A percentile compares a stretch with the other conserved stretches of the same genome.
Conservation (phyloP, 331 rosid genomes). For the Spiraea crenata region DNA sequence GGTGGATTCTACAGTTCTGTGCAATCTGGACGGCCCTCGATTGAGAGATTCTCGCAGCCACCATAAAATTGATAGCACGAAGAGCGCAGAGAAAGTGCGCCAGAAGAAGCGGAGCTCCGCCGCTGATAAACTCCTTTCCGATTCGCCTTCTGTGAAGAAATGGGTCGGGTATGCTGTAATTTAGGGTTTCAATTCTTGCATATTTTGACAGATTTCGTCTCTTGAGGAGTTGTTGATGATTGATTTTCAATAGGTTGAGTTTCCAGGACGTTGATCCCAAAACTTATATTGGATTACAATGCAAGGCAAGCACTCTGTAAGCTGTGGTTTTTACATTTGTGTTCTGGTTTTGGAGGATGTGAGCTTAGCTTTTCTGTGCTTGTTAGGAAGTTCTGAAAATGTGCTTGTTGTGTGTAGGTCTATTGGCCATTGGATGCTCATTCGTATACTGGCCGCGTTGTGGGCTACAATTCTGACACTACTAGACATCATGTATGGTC, state of each 20-base stretch:
- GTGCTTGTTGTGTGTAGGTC: conserved; percentile 56
- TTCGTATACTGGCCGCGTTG: conserved; percentile 68
- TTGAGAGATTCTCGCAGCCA: conserved; percentile 64
- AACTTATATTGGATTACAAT: conserved; percentile 70
- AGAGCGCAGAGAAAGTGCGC: conserved; percentile 25
- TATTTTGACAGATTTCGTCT: neutral
- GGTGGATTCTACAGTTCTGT: conserved; percentile 49
- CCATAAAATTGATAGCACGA: conserved; percentile 13
- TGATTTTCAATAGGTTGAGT: conserved; percentile 57
- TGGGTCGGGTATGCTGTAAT: conserved; percentile 65
- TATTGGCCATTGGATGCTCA: conserved; percentile 93
- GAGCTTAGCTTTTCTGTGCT: conserved; percentile 27
- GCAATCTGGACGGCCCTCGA: conserved; percentile 54
- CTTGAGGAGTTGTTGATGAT: neutral
- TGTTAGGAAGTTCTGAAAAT: conserved; percentile 4
- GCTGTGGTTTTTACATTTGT: conserved; percentile 16
- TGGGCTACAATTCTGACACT: conserved; percentile 52
- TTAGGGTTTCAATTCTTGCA: conserved; percentile 13
- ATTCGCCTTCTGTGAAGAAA: conserved; percentile 56
- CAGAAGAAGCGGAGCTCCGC: conserved; percentile 40
- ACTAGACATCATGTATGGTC: conserved; percentile 65
- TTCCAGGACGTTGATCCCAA: conserved; percentile 63
- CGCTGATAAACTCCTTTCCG: conserved; percentile 40
- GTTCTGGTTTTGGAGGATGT: conserved; percentile 13
- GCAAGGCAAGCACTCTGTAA: conserved; percentile 74